Evolutionary conservation across 2,329 filamentous ascomycete species (phyloP), one percentile per base, ranked within the genome.

Genomic region (Alternaria dauci): DNA sequence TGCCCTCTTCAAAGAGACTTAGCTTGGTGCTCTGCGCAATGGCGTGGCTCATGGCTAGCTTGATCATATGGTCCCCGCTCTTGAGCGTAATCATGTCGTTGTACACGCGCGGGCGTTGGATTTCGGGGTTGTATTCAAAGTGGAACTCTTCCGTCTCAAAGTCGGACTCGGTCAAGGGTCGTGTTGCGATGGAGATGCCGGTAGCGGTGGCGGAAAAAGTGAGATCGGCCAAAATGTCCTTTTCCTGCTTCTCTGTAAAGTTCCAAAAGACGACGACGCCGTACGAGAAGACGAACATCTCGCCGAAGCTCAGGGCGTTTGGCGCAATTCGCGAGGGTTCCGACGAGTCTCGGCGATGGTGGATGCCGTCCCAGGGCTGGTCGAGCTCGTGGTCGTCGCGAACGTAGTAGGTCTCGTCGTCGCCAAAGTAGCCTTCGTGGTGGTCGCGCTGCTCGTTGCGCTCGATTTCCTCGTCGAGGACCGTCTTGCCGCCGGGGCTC

Each of bases 181-280:
- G 87, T 1, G 89, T 91, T 32, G 93, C 89, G 7, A 99, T 85
- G 11, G 90, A 87, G 20, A 87, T 75, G 50, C 86, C 84, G 18
- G 85, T 86, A 59, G 90, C 87, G 55, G 87, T 88, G 67, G 89
- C 87, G 11, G 92, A 92, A 80, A 99, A 98, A 1, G 93, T 95
- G 55, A 99, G 83, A 78, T 99, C 95, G 39, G 95, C 95, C 23
- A 99, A 86, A 47, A 98, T 92, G 71, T 97, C 94, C 79, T 97
- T 97, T 78, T 99, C 95, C 77, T 99, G 95, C 66, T 90, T 87
- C 78, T 97, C 94, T 11, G 92, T 94, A 71, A 99, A 97, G 78
- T 99, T 99, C 95, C 95, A 99, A 77, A 99, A 97, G 5, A 99
- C 95, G 0, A 95, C 94, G 0, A 99, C 94, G 20, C 95, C 95